phyloP scores from a whole-genome alignment of 192 early-diverging fungal genomes.

The Powellomyces hirtus region DNA sequence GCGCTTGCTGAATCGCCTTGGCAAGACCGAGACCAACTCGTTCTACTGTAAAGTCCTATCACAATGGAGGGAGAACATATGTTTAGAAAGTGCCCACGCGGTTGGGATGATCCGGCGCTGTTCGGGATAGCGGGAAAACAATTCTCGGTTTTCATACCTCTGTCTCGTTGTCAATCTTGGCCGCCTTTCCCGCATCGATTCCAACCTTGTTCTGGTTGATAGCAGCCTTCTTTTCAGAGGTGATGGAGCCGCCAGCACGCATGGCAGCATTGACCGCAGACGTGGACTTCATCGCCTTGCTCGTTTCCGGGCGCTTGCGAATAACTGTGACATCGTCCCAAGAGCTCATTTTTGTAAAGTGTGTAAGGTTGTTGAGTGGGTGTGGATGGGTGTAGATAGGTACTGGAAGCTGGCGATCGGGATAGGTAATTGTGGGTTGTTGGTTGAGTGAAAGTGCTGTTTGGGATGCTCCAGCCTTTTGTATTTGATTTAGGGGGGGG shows the following conservation, averaged over 20 bases:
- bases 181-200: slow-evolving; percentile 61
- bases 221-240: slow-evolving; percentile 71
- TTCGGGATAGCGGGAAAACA: not conserved
- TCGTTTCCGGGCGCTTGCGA: slow-evolving; percentile 66
- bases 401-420: no score
- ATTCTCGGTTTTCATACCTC: slow-evolving; percentile 53
- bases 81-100: not conserved
- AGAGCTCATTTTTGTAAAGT: slow-evolving; percentile 30
- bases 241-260: slow-evolving; percentile 66
- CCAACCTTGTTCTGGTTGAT: slow-evolving; percentile 30
- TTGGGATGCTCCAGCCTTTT: no score
- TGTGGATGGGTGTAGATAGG: not conserved
- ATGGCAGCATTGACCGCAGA: slow-evolving; percentile 73
- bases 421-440: no score
- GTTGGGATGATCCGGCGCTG: not conserved
- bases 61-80: not conserved
- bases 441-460: no score
- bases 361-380: not conserved
- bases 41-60: slow-evolving; percentile 54
- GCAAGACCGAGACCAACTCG: slow-evolving; percentile 67
- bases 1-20: slow-evolving; percentile 80
- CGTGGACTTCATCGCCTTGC: slow-evolving; percentile 51
- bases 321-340: slow-evolving; percentile 79
- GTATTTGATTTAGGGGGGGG: no score
- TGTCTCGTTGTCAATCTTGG: slow-evolving; percentile 83